phyloP scores from a whole-genome alignment of 75 land plant genomes.

The Cunninghamia lanceolata region DNA sequence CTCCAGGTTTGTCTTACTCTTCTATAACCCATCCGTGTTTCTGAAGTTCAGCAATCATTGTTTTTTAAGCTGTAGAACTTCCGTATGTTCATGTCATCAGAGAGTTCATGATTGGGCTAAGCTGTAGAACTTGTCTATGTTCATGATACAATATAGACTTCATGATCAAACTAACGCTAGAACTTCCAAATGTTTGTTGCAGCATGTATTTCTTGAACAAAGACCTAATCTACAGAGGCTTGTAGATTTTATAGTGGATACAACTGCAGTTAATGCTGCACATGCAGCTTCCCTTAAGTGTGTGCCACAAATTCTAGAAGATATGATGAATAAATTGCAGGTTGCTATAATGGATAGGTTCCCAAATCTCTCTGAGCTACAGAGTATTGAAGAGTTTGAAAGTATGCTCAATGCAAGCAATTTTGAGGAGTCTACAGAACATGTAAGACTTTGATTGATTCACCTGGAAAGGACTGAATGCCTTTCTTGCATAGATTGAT shows the following conservation, averaged over 20 bases:
- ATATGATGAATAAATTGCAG: neutral
- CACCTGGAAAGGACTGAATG: neutral
- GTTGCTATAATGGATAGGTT: neutral
- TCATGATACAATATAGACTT: neutral
- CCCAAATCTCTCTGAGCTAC: neutral
- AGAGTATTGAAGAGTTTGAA: constrained; percentile 13
- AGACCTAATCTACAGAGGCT: constrained; percentile 37
- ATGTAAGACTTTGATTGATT: constrained; percentile 16
- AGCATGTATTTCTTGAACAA: constrained; percentile 36
- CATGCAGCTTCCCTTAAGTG: constrained; percentile 30
- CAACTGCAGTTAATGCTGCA: constrained; percentile 35
- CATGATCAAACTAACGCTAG: neutral
- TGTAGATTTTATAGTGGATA: constrained; percentile 39
- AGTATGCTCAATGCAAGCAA: constrained; percentile 8
- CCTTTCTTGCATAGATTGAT: neutral
- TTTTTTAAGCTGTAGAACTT: neutral
- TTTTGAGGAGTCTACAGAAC: constrained; percentile 29
- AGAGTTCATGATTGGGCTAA: neutral
- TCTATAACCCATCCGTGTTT: neutral
- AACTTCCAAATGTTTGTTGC: neutral
- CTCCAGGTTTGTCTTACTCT: constrained; percentile 35
- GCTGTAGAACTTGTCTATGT: neutral
- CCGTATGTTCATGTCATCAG: neutral
- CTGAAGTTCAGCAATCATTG: neutral
- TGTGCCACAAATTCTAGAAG: constrained; percentile 26